These are phyloP conservation scores for Nepenthes gracilis DNA, from an alignment of 148 eudicot species.

Conservation along the genomic window DNA sequence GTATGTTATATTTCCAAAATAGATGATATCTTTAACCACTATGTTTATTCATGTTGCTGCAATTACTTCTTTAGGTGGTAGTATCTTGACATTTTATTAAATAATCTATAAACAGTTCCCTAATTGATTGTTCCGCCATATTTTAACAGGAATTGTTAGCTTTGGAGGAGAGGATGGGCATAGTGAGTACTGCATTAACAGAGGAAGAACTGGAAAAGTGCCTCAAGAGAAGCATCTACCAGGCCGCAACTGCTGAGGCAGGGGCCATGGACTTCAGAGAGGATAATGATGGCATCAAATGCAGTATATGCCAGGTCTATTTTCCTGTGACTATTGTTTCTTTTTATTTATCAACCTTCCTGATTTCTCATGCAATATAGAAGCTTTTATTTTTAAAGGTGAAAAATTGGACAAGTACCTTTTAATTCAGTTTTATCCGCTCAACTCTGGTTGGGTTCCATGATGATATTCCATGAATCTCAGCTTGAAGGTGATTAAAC, in stretches of 20 bases:
- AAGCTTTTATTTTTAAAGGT: no score
- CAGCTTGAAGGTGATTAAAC: no score
- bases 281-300: slow-evolving; percentile 48
- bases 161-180: slow-evolving; percentile 90
- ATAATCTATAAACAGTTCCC: no score
- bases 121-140: not conserved
- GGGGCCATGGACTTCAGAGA: slow-evolving; percentile 15
- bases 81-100: no score
- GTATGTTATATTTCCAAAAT: not conserved
- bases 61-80: not conserved
- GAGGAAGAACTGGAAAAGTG: slow-evolving; percentile 66
- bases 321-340: not conserved
- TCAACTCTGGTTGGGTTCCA: no score
- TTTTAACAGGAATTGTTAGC: slow-evolving; percentile 69
- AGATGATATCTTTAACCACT: not conserved
- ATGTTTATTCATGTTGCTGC: not conserved
- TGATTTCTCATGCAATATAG: not conserved
- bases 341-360: not conserved
- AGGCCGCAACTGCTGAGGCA: slow-evolving; percentile 8
- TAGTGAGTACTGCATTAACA: slow-evolving; percentile 75
- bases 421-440: no score
- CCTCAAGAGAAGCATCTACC: slow-evolving; percentile 41
- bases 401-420: no score
- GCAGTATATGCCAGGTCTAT: slow-evolving; percentile 88
- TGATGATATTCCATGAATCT: no score